Conservation (phyloP, 495 filamentous ascomycete species). For the Talaromyces ruber region DNA sequence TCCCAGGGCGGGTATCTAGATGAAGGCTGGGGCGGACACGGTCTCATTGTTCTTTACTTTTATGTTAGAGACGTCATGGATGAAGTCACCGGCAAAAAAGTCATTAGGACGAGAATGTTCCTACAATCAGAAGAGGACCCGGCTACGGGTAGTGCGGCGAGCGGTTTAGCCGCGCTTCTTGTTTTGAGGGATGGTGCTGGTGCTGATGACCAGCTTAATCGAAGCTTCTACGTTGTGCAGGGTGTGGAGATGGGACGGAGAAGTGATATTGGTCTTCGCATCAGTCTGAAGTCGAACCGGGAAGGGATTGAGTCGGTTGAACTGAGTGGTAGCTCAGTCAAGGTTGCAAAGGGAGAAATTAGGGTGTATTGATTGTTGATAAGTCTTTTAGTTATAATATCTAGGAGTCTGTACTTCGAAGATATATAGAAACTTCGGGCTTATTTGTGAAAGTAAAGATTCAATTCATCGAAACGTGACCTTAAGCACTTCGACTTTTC, state of each 20-base stretch:
- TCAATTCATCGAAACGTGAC: not conserved
- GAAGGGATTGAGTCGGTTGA: constrained; percentile 36
- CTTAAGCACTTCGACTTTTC: constrained; percentile 42
- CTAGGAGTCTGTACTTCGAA: not conserved
- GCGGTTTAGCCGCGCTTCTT: constrained; percentile 50
- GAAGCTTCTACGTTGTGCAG: constrained; percentile 51
- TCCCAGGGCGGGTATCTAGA: constrained; percentile 34
- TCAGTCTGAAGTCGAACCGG: constrained; percentile 22
- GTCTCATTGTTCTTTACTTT: constrained; percentile 49
- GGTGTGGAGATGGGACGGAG: constrained; percentile 71
- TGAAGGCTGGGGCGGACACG: constrained; percentile 42
- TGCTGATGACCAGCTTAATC: constrained; percentile 1
- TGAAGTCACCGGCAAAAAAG: constrained; percentile 16
- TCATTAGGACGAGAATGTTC: constrained; percentile 40
- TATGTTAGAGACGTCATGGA: constrained; percentile 40
- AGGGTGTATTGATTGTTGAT: constrained; percentile 12
- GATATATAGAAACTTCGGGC: not conserved
- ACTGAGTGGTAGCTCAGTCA: constrained; percentile 48
- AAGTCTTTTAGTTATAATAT: not conserved
- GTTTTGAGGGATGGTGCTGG: constrained; percentile 31
- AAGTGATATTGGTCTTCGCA: constrained; percentile 49
- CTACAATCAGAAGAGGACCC: constrained; percentile 54
- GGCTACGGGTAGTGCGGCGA: constrained; percentile 60
- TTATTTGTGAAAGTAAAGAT: not conserved
- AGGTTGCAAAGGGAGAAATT: constrained; percentile 47